Evolutionary conservation across 495 filamentous ascomycete species (phyloP).

Genomic region (Penicillium tannophilum): DNA sequence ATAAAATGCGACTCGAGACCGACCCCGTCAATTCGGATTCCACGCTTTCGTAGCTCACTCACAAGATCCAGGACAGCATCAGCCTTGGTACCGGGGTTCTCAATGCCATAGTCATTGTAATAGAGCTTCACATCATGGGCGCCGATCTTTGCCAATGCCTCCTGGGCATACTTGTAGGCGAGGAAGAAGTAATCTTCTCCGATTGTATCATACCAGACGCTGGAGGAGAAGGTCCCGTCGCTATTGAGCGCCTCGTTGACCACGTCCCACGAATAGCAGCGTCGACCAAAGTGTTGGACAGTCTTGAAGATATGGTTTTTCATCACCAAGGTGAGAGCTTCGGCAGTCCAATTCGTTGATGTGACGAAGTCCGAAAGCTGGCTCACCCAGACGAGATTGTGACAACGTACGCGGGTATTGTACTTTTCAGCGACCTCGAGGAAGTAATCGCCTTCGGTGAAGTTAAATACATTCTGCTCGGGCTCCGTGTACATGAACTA

Average conservation of each 20-base stretch:
- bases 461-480: conserved; percentile 48
- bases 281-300: conserved; percentile 47
- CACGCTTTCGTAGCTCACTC: conserved; percentile 44
- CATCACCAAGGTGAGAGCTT: conserved; percentile 45
- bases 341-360: conserved; percentile 47
- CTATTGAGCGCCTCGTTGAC: conserved; percentile 56
- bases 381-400: conserved; percentile 60
- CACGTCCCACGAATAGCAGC: conserved; percentile 53
- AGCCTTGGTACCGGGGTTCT: conserved; percentile 55
- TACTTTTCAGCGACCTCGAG: conserved; percentile 44
- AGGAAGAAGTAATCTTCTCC: conserved; percentile 30
- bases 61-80: conserved; percentile 48
- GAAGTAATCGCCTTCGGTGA: conserved; percentile 47
- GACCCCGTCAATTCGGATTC: conserved; percentile 60
- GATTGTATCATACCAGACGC: conserved; percentile 29
- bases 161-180: conserved; percentile 51
- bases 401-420: conserved; percentile 53
- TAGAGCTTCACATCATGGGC: conserved; percentile 56
- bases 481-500: conserved; percentile 47
- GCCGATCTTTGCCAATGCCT: conserved; percentile 23
- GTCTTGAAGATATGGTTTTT: conserved; percentile 47
- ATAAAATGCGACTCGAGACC: conserved; percentile 63
- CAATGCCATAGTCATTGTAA: conserved; percentile 70
- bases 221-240: conserved; percentile 38
- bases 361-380: conserved; percentile 55